Evolutionary conservation across 768 basidiomycete genomes (phyloP).

Genomic region (Serendipita sp.): DNA sequence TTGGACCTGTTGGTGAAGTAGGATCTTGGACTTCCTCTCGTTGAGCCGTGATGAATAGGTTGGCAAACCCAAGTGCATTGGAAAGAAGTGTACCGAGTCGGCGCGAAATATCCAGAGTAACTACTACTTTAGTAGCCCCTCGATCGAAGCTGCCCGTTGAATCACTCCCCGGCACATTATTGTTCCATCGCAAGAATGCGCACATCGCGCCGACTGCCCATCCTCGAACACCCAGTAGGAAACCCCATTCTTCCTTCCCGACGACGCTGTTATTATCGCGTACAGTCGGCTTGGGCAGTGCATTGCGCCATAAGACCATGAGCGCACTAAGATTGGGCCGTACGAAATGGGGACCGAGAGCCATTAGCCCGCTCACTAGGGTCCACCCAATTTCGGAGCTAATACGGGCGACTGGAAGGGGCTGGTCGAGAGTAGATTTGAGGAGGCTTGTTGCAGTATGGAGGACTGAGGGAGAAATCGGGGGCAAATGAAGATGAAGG

Average conservation of each 20-base stretch:
- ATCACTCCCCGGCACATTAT: background rate
- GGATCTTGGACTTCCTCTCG: constrained; percentile 46
- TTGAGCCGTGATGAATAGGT: constrained; percentile 59
- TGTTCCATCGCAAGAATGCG: constrained; percentile 73
- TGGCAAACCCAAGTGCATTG: constrained; percentile 82
- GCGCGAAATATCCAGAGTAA: constrained; percentile 82
- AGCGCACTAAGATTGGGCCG: constrained; percentile 86
- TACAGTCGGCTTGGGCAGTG: constrained; percentile 76
- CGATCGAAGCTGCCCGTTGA: background rate
- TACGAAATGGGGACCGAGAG: constrained; percentile 85
- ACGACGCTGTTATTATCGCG: constrained; percentile 44
- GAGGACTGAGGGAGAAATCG: constrained; percentile 47
- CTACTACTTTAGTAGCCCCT: constrained; percentile 33
- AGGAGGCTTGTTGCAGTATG: constrained; percentile 82
- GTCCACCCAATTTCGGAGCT: constrained; percentile 95
- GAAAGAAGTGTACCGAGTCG: constrained; percentile 73
- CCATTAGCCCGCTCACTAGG: constrained; percentile 76
- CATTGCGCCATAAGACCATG: constrained; percentile 93
- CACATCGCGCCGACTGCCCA: constrained; percentile 78
- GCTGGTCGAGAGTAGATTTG: constrained; percentile 83
- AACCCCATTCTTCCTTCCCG: constrained; percentile 59
- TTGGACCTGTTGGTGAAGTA: constrained; percentile 10
- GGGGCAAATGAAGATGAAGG: constrained; percentile 1
- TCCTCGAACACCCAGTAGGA: constrained; percentile 81
- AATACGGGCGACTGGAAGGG: constrained; percentile 60